Conservation (phyloP, 1,284 basidiomycete genomes). For the Pseudozyma sp. region DNA sequence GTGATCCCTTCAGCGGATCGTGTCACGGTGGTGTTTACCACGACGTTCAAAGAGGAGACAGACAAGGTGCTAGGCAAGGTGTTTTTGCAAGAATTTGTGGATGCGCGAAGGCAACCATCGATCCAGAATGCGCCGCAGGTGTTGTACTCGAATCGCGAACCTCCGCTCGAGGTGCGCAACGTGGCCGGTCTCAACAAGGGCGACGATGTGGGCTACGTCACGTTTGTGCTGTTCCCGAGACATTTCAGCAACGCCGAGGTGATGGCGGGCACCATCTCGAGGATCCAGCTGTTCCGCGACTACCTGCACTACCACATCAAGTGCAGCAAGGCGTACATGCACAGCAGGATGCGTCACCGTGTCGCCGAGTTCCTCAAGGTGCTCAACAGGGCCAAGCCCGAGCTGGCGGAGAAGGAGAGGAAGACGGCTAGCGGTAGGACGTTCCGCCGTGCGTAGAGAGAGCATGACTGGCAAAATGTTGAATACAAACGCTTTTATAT, state of each 20-base stretch:
- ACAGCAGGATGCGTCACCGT: constrained; percentile 93
- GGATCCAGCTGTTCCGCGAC: constrained; percentile 96
- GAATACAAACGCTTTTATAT: no score
- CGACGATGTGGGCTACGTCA: constrained; percentile 97
- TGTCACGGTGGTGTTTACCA: constrained; percentile 97
- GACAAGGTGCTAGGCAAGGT: constrained; percentile 96
- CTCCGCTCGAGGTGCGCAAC: constrained; percentile 93
- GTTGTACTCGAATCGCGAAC: constrained; percentile 93
- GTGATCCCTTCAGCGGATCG: constrained; percentile 92
- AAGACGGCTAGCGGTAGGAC: constrained; percentile 80
- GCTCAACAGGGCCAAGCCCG: constrained; percentile 96
- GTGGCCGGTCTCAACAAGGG: constrained; percentile 82
- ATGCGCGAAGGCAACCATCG: constrained; percentile 89
- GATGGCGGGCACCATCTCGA: constrained; percentile 87
- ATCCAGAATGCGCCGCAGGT: constrained; percentile 99
- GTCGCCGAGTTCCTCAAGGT: constrained; percentile 98
- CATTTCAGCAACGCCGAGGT: constrained; percentile 85
- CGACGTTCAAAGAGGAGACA: constrained; percentile 96
- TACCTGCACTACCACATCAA: constrained; percentile 99
- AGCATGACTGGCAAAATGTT: background rate
- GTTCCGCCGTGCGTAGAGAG: constrained; percentile 55
- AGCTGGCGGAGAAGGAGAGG: constrained; percentile 82
- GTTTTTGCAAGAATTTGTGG: constrained; percentile 99
- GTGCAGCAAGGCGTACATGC: constrained; percentile 99
- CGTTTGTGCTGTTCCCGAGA: constrained; percentile 96